Evolutionary conservation across 345 rosid species (phyloP).

Genomic region (Populus nigra): DNA sequence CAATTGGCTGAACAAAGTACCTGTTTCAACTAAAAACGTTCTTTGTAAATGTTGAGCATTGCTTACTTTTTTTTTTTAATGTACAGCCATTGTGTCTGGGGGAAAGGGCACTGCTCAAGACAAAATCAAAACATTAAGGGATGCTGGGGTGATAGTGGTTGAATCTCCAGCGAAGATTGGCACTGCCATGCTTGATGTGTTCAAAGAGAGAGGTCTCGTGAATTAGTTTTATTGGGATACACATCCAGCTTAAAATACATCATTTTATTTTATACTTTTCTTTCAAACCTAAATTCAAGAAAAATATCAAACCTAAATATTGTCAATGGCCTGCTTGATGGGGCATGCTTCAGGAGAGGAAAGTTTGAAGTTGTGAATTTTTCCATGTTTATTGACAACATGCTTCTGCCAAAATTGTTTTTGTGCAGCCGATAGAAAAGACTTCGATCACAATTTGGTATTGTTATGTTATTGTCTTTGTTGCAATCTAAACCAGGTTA

Average conservation of each 20-base stretch:
- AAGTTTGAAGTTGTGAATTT: not conserved
- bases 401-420: too few species aligned
- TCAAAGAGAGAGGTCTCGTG: conserved; percentile 68
- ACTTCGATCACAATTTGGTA: too few species aligned
- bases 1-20: too few species aligned
- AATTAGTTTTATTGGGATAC: not conserved
- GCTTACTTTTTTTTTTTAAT: not conserved
- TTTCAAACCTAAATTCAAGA: not conserved
- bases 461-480: too few species aligned
- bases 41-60: too few species aligned
- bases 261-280: not conserved
- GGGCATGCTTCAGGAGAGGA: not conserved
- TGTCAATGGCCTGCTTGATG: not conserved
- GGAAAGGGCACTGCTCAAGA: conserved; percentile 98
- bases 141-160: conserved; percentile 86
- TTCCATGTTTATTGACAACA: not conserved
- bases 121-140: conserved; percentile 73
- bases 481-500: too few species aligned
- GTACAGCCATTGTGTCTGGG: conserved; percentile 85
- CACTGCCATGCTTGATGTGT: conserved; percentile 66
- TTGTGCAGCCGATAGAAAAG: too few species aligned
- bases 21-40: too few species aligned
- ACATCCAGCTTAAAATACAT: not conserved
- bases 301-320: not conserved
- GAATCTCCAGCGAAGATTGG: conserved; percentile 97